Conservation (phyloP, 345 rosid genomes). For the Nasturtium officinale region DNA sequence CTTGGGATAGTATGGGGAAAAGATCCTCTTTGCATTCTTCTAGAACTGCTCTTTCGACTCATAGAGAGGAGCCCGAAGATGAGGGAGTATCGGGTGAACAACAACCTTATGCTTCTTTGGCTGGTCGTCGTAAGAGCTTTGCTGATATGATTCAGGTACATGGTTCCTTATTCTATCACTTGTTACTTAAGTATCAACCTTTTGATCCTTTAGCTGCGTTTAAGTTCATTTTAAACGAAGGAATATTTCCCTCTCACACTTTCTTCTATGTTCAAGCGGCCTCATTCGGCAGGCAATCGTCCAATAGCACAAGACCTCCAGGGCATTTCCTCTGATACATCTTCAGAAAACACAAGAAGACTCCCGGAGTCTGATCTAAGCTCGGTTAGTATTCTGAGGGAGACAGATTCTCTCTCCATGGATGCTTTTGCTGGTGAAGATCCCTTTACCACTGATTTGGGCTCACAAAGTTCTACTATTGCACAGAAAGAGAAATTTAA, state of each 20-base stretch:
- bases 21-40: conserved; percentile 49
- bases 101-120: conserved; percentile 47
- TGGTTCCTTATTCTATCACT: conserved; percentile 13
- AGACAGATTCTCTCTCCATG: conserved; percentile 51
- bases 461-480: conserved; percentile 45
- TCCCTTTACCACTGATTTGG: conserved; percentile 44
- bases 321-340: conserved; percentile 48
- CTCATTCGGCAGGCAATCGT: conserved; percentile 64
- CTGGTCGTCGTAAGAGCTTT: conserved; percentile 76
- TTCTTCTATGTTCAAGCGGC: conserved; percentile 74
- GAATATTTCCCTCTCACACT: conserved; percentile 74
- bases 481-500: conserved; percentile 47
- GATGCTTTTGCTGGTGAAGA: conserved; percentile 52
- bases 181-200: not conserved
- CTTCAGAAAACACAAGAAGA: conserved; percentile 57
- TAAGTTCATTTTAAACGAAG: conserved; percentile 48
- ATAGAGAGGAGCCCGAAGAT: conserved; percentile 82
- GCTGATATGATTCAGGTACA: conserved; percentile 91
- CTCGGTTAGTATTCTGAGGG: conserved; percentile 50
- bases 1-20: conserved; percentile 60
- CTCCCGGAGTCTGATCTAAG: conserved; percentile 49
- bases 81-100: conserved; percentile 54
- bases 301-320: conserved; percentile 61
- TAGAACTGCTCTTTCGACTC: conserved; percentile 65
- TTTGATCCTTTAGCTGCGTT: conserved; percentile 11